Percentiles rank a stretch among this genome's conserved stretches.
Evolutionary conservation across 176 grass and related monocot species (phyloP).

Genomic region (Eleusine coracana): DNA sequence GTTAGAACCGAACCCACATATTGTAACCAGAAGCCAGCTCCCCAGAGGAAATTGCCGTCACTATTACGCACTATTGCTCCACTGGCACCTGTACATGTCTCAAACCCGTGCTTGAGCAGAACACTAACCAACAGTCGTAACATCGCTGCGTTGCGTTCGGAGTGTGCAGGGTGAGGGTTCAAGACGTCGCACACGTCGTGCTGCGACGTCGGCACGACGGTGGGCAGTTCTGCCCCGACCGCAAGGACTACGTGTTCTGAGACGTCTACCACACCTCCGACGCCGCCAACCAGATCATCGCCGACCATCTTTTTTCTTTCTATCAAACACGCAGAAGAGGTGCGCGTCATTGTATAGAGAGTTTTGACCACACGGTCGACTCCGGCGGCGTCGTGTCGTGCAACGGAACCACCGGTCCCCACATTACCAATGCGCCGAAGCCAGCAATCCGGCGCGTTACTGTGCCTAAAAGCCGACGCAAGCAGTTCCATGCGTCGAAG

Average conservation of each 20-base stretch:
- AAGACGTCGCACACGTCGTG: slow-evolving; percentile 82
- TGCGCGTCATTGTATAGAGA: no score
- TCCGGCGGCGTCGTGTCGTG: slow-evolving; percentile 34
- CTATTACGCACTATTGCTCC: no score
- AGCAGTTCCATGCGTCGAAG: neutral
- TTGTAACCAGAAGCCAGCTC: no score
- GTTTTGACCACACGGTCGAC: slow-evolving; percentile 53
- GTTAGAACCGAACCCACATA: no score
- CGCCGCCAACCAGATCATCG: slow-evolving; percentile 86
- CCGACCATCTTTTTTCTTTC: slow-evolving; percentile 60
- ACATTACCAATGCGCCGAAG: neutral
- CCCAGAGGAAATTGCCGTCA: no score
- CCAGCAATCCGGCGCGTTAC: neutral
- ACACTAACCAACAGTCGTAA: neutral
- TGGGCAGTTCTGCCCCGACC: slow-evolving; percentile 70
- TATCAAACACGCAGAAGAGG: no score
- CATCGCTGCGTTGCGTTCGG: no score
- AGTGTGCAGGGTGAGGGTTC: slow-evolving; percentile 86
- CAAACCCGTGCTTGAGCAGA: neutral
- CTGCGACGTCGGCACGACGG: slow-evolving; percentile 84
- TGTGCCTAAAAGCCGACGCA: neutral
- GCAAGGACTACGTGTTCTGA: slow-evolving; percentile 88
- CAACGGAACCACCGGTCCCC: slow-evolving; percentile 22
- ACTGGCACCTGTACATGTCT: no score
- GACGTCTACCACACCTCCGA: slow-evolving; percentile 97